Evolutionary conservation across 192 early-diverging fungal species (phyloP).

Genomic region (Jimgerdemannia lactiflua): DNA sequence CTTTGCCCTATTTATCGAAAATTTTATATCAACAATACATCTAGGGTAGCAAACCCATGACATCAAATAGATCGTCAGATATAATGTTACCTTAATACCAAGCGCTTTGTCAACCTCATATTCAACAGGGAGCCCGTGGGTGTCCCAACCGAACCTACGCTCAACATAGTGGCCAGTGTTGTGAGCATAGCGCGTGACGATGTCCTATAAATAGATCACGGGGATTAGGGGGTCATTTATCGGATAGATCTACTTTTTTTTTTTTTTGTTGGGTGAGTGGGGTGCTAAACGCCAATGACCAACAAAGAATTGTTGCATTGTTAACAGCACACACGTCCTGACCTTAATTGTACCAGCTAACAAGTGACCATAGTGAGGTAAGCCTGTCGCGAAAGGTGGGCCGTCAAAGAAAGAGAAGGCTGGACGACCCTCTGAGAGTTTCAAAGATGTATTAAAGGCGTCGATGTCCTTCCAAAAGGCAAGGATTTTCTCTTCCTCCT

Average conservation of each 20-base stretch:
- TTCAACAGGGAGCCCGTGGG: conserved; percentile 86
- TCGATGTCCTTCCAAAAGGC: conserved; percentile 97
- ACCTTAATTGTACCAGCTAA: conserved; percentile 99
- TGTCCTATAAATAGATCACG: conserved; percentile 59
- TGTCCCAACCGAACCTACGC: conserved; percentile 97
- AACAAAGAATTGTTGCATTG: no score
- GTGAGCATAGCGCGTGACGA: conserved; percentile 95
- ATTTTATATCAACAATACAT: conserved; percentile 20
- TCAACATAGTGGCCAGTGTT: conserved; percentile 97
- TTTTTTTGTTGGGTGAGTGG: neutral
- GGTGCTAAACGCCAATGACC: neutral
- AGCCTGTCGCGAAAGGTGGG: conserved; percentile 97
- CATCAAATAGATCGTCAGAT: neutral
- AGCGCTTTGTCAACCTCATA: conserved; percentile 96
- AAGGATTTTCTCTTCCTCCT: conserved; percentile 92
- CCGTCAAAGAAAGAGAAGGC: conserved; percentile 97
- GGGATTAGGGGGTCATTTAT: neutral
- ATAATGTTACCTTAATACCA: conserved; percentile 55
- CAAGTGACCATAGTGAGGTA: conserved; percentile 99
- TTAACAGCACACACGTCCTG: neutral
- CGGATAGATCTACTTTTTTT: no score
- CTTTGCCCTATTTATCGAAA: conserved; percentile 49
- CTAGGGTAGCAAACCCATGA: neutral
- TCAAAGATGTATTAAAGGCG: conserved; percentile 88
- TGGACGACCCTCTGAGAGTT: conserved; percentile 86